Percentiles rank a stretch among this genome's conserved stretches.
Evolutionary conservation across 2,329 filamentous ascomycete species (phyloP).

Genomic region (Colletotrichum cuscutae): DNA sequence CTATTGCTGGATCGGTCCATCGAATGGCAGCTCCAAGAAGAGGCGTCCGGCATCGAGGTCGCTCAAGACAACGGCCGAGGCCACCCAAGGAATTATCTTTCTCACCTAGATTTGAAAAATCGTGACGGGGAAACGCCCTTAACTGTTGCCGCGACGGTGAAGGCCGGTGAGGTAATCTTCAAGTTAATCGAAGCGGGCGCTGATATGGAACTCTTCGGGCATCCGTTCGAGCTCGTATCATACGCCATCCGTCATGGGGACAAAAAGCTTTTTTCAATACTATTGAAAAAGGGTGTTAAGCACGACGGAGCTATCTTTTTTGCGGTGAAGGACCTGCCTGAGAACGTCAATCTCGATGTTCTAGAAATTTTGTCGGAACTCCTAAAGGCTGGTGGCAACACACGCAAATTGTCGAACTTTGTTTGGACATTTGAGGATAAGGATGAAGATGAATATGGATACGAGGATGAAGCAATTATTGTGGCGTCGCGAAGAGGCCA

Average conservation of each 20-base stretch:
- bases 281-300: too few relatives aligned
- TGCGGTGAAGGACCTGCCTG: rapidly evolving
- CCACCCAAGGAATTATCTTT: too few relatives aligned
- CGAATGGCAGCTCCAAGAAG: rapidly evolving
- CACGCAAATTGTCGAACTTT: rapidly evolving
- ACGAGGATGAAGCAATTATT: rapidly evolving
- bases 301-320: too few relatives aligned
- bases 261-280: rapidly evolving
- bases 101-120: rapidly evolving
- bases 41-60: rapidly evolving
- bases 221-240: rapidly evolving
- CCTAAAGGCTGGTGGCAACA: rapidly evolving
- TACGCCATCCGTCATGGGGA: too few relatives aligned
- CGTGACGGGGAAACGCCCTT: rapidly evolving
- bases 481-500: too few relatives aligned
- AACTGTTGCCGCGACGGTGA: rapidly evolving
- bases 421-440: too few relatives aligned
- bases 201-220: rapidly evolving
- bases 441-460: too few relatives aligned
- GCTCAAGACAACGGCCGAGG: rapidly evolving
- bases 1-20: too few relatives aligned
- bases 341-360: rapidly evolving
- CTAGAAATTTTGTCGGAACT: too few relatives aligned
- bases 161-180: rapidly evolving
- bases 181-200: rapidly evolving